Base-by-base conservation (phyloP, 2,329 filamentous ascomycete species). In the Aurifilum marmelostoma region DNA sequence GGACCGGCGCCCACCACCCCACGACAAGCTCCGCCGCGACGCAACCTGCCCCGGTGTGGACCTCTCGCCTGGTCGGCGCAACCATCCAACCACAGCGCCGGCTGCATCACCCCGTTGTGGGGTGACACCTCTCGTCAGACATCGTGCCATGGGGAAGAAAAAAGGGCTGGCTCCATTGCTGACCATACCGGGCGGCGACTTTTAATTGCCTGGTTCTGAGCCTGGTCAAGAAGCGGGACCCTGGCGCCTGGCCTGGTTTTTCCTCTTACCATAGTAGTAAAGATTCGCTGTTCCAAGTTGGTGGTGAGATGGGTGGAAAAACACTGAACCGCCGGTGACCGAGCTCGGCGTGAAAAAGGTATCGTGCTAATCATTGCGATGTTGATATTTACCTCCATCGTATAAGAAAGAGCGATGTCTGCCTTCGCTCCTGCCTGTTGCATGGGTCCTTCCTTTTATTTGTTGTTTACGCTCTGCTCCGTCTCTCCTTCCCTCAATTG, bases 21-120 rank as follows among this genome's bases (percentile, higher is more conserved):
- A 16, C 18, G 56, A n/a, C 32, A 2, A n/a, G 29, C 59, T 59
- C 67, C 67, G 37, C 60, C 27, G 8, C 47, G 27, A n/a, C 60
- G 68, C 37, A 64, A 65, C 60, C 18, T 63, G 67, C 67, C 67
- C 63, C 67, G 21, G 63, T 29, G 50, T 34, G 37, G 29, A 5
- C 63, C 63, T n/a, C 34, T 34, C 32, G 43, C 43, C 43, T 47
- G n/a, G 43, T 47, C 21, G n/a, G 43, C 47, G 18, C n/a, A 18
- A 7, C 12, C 14, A 14, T 5, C 65, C 67, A 69, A 69, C 50
- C 68, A 67, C 39, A 54, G 27, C 4, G 2, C 34, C 7, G 29
- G 14, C 16, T 24, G 21, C 24, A 39, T 39, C 52, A 63, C 58
- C 58, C 60, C 68, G 54, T 67, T 52, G 52, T 63, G 58, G 62